A percentile compares a stretch with the other conserved stretches of the same genome.
phyloP scores from a whole-genome alignment of 2,329 filamentous ascomycete genomes.

The Xylariaceae sp. region DNA sequence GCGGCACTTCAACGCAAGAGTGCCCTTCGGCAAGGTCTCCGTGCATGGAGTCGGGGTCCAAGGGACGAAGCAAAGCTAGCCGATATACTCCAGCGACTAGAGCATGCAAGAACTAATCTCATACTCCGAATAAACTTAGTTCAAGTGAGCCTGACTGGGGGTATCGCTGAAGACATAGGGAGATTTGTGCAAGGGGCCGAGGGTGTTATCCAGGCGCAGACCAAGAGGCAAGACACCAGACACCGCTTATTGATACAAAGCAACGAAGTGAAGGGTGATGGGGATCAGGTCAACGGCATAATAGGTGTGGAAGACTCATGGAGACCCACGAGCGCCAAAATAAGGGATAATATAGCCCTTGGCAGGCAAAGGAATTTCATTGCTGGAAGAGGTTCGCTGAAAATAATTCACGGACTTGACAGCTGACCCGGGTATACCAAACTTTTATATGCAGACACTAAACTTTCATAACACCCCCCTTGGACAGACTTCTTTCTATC shows the following conservation, averaged over 20 bases:
- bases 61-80: slow-evolving; percentile 12
- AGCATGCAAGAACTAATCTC: neutral
- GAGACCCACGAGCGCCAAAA: neutral
- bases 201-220: neutral
- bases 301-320: neutral
- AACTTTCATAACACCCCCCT: too few species aligned
- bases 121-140: neutral
- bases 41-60: slow-evolving; percentile 3
- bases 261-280: neutral
- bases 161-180: neutral
- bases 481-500: too few species aligned
- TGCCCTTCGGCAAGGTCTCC: neutral
- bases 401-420: too few species aligned
- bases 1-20: neutral
- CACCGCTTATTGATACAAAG: neutral
- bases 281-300: slow-evolving; percentile 2
- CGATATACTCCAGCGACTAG: slow-evolving; percentile 1
- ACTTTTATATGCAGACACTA: too few species aligned
- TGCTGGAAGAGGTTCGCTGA: too few species aligned
- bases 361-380: slow-evolving; percentile 5
- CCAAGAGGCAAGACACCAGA: neutral
- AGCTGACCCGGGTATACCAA: too few species aligned
- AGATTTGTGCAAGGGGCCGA: neutral
- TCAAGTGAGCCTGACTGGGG: slow-evolving; percentile 2
- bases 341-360: neutral